phyloP scores from a whole-genome alignment of 371 early-diverging fungal species.

The Encephalitozoon romaleae region DNA sequence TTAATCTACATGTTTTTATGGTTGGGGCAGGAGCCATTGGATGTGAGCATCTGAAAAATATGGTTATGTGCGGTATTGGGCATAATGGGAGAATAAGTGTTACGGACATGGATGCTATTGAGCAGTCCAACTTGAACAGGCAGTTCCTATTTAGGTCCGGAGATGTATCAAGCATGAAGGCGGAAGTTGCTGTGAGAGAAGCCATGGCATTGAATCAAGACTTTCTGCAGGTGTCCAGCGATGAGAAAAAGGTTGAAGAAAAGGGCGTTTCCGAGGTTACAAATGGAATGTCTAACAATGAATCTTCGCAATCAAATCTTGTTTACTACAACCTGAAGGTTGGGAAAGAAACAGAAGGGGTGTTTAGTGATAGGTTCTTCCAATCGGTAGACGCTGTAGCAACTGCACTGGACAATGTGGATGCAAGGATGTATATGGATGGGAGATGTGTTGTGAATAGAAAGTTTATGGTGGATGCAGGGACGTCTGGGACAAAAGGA shows the following conservation, averaged over 20 bases:
- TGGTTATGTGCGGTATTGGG: constrained; percentile 94
- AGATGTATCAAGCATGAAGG: constrained; percentile 87
- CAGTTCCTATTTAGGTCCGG: constrained; percentile 86
- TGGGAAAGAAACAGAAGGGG: constrained; percentile 81
- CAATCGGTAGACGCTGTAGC: constrained; percentile 76
- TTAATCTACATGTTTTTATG: constrained; percentile 77
- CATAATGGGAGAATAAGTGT: constrained; percentile 72
- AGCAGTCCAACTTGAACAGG: constrained; percentile 87
- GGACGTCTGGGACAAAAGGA: constrained; percentile 98
- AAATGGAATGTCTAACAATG: background rate
- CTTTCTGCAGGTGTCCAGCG: constrained; percentile 62
- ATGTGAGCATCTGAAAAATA: constrained; percentile 99
- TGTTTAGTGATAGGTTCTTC: constrained; percentile 89
- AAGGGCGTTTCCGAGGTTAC: background rate
- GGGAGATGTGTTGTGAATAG: constrained; percentile 83
- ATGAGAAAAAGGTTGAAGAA: background rate
- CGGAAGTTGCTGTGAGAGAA: constrained; percentile 80
- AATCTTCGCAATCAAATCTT: constrained; percentile 62
- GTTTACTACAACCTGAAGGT: constrained; percentile 81
- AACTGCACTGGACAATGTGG: constrained; percentile 97
- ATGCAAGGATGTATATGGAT: constrained; percentile 95
- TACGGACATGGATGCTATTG: constrained; percentile 99
- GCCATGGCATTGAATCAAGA: constrained; percentile 82
- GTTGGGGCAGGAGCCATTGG: constrained; percentile 99
- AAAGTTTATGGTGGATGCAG: constrained; percentile 90